Conservation (phyloP, 257 asterid genomes). For the Leonotis leonurus region DNA sequence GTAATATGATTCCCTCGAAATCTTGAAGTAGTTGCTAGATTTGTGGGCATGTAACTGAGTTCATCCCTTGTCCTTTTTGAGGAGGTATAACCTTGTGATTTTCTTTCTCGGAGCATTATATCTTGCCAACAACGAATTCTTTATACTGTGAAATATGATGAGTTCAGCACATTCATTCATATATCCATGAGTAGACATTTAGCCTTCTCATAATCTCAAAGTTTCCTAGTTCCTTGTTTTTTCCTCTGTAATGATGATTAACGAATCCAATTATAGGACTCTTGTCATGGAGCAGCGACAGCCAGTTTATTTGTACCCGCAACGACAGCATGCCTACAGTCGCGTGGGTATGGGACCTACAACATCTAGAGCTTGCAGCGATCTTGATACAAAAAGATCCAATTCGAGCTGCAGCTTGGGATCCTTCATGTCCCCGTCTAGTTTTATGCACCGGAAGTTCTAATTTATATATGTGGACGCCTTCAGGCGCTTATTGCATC, state of each 20-base stretch:
- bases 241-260: background rate
- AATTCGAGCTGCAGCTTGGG: constrained; percentile 89
- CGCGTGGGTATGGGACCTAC: constrained; percentile 95
- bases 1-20: background rate
- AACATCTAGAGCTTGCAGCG: constrained; percentile 82
- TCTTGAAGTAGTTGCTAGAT: background rate
- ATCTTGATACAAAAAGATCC: constrained; percentile 90
- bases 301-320: constrained; percentile 80
- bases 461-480: constrained; percentile 95
- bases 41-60: background rate
- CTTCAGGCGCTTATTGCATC: constrained; percentile 86
- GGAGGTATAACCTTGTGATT: background rate
- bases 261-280: constrained; percentile 51
- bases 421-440: constrained; percentile 73
- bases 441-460: constrained; percentile 76
- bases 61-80: background rate
- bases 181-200: background rate
- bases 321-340: constrained; percentile 94
- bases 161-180: background rate
- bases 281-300: constrained; percentile 88
- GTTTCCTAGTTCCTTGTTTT: background rate
- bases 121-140: background rate
- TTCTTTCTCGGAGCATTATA: background rate
- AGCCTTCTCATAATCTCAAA: background rate
- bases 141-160: background rate